Evolutionary conservation across 2,329 filamentous ascomycete species (phyloP).

Genomic region (Cadophora sp.): DNA sequence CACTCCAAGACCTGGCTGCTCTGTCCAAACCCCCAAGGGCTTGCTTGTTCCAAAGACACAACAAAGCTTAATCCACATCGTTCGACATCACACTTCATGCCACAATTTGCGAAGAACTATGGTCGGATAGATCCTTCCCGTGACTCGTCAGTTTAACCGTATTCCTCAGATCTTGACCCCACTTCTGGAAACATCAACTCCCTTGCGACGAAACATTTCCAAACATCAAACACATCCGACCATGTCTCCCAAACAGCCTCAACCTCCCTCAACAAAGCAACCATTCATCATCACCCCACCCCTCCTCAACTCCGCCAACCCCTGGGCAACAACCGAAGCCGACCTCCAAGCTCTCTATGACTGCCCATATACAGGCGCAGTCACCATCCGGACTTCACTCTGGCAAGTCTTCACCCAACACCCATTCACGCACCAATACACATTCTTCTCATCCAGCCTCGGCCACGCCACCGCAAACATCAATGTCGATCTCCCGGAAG

Average conservation of each 20-base stretch:
- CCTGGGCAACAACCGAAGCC: constrained; percentile 72
- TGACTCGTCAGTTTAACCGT: constrained; percentile 6
- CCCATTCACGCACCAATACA: constrained; percentile 64
- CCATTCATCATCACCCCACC: constrained; percentile 48
- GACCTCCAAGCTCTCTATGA: constrained; percentile 68
- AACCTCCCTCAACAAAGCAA: neutral
- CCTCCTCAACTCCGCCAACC: constrained; percentile 76
- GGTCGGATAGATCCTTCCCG: neutral
- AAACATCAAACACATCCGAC: neutral
- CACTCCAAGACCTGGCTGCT: neutral
- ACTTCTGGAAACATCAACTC: constrained; percentile 1
- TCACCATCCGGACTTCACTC: constrained; percentile 76
- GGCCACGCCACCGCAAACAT: constrained; percentile 38
- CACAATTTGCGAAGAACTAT: neutral
- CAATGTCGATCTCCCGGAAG: constrained; percentile 24
- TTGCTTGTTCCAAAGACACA: neutral
- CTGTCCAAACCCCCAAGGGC: neutral
- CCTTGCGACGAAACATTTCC: constrained; percentile 1
- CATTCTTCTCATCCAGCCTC: constrained; percentile 63
- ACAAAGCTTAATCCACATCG: neutral
- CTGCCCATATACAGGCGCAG: constrained; percentile 69
- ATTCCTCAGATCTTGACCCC: neutral
- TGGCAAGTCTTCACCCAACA: constrained; percentile 70
- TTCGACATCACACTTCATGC: neutral
- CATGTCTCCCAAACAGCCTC: constrained; percentile 5